Conservation (phyloP, 2,329 filamentous ascomycete species). For the Parastagonospora nodorum region DNA sequence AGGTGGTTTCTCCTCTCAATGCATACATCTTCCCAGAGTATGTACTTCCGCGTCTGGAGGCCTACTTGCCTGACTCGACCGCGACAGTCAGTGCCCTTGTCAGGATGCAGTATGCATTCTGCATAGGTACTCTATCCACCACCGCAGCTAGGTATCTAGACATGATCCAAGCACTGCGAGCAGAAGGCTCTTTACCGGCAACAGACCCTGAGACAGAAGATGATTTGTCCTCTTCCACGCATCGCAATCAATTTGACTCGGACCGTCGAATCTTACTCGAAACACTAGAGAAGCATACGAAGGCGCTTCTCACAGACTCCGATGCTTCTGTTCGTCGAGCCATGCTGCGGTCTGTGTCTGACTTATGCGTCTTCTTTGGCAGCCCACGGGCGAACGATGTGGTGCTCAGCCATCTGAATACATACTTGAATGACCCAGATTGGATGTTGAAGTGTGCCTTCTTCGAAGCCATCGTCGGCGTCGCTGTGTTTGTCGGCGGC, state of each 20-base stretch:
- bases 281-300: conserved; percentile 86
- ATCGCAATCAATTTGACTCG: conserved; percentile 84
- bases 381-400: conserved; percentile 92
- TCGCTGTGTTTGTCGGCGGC: conserved; percentile 87
- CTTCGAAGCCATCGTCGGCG: conserved; percentile 92
- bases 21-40: conserved; percentile 71
- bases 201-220: conserved; percentile 81
- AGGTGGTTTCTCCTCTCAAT: conserved; percentile 78
- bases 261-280: conserved; percentile 82
- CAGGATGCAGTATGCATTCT: conserved; percentile 90
- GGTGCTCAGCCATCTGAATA: conserved; percentile 94
- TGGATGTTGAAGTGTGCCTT: conserved; percentile 98
- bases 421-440: conserved; percentile 93
- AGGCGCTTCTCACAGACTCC: conserved; percentile 83
- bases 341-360: conserved; percentile 88
- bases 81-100: conserved; percentile 67
- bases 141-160: conserved; percentile 86
- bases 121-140: conserved; percentile 83
- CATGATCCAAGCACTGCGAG: conserved; percentile 84
- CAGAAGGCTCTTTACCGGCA: conserved; percentile 79
- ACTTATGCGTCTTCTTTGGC: conserved; percentile 93
- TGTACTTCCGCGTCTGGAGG: conserved; percentile 63
- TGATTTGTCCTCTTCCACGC: conserved; percentile 69
- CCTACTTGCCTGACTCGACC: conserved; percentile 58
- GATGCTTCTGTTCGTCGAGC: conserved; percentile 87